Evolutionary conservation across 768 basidiomycete genomes (phyloP).

Genomic region (Tylopilus felleus): DNA sequence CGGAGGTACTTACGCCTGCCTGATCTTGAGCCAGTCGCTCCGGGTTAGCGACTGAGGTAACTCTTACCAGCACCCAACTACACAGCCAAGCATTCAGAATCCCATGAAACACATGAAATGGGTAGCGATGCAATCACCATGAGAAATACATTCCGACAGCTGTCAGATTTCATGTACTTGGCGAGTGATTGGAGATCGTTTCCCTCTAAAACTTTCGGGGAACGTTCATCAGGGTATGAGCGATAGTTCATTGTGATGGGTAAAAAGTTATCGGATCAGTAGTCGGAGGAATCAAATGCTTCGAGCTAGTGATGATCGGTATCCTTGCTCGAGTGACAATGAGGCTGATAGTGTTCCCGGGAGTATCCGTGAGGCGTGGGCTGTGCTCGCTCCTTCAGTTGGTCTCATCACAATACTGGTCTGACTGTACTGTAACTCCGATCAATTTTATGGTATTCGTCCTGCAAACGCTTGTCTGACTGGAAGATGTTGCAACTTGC

Average conservation of each 20-base stretch:
- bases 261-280: not conserved
- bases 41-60: not conserved
- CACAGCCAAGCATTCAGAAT: not conserved
- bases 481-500: no score
- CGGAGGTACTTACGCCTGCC: constrained; percentile 70
- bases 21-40: constrained; percentile 1
- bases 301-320: not conserved
- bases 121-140: constrained; percentile 50
- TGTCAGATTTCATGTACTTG: constrained; percentile 64
- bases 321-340: not conserved
- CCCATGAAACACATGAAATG: not conserved
- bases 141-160: constrained; percentile 65
- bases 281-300: not conserved
- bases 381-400: no score
- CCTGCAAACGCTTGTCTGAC: no score
- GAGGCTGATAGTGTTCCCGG: not conserved
- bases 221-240: not conserved
- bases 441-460: no score
- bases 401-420: no score
- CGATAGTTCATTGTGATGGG: constrained; percentile 14
- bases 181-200: constrained; percentile 48
- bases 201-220: constrained; percentile 28
- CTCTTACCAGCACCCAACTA: constrained; percentile 67
- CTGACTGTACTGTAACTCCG: no score
- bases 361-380: not conserved